Evolutionary conservation across 1,284 basidiomycete genomes (phyloP).

Genomic region (Trichosporon coremiiforme): DNA sequence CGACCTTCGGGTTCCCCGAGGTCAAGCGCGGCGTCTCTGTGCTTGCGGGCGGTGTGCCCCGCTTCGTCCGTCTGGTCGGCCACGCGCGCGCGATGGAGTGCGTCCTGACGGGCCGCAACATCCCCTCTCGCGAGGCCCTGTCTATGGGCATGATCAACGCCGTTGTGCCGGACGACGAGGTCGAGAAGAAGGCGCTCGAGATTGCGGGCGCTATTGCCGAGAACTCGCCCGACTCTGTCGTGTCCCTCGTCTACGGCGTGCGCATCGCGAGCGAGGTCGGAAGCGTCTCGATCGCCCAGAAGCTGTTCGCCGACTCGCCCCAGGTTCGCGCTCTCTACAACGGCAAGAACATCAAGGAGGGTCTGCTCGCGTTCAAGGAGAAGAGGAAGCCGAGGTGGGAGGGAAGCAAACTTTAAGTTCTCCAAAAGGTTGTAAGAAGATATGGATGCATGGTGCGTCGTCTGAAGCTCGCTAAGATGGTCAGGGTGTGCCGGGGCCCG

Average conservation of each 20-base stretch:
- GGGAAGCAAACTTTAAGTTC: slow-evolving; percentile 25
- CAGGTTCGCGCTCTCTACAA: slow-evolving; percentile 22
- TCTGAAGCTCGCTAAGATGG: not conserved
- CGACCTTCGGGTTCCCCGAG: slow-evolving; percentile 30
- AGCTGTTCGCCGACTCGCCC: slow-evolving; percentile 25
- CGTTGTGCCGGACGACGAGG: slow-evolving; percentile 30
- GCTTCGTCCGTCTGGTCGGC: slow-evolving; percentile 28
- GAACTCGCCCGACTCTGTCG: slow-evolving; percentile 32
- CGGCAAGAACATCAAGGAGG: slow-evolving; percentile 31
- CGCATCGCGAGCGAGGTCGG: slow-evolving; percentile 27
- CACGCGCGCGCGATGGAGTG: slow-evolving; percentile 29
- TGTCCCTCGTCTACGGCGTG: slow-evolving; percentile 27
- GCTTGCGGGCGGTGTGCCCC: slow-evolving; percentile 26
- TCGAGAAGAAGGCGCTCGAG: slow-evolving; percentile 28
- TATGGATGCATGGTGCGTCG: not conserved
- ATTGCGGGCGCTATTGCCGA: slow-evolving; percentile 24
- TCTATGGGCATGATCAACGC: slow-evolving; percentile 30
- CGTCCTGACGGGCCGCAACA: slow-evolving; percentile 30
- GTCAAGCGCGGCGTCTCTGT: slow-evolving; percentile 32
- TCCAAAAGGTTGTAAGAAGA: not conserved
- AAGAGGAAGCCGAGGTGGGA: slow-evolving; percentile 27
- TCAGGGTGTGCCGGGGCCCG: too few species aligned
- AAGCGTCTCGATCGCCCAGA: slow-evolving; percentile 19
- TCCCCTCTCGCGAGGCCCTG: slow-evolving; percentile 26
- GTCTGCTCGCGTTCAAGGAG: slow-evolving; percentile 30